Conservation (phyloP, 306 rosid species). For the Vigna mungo region DNA sequence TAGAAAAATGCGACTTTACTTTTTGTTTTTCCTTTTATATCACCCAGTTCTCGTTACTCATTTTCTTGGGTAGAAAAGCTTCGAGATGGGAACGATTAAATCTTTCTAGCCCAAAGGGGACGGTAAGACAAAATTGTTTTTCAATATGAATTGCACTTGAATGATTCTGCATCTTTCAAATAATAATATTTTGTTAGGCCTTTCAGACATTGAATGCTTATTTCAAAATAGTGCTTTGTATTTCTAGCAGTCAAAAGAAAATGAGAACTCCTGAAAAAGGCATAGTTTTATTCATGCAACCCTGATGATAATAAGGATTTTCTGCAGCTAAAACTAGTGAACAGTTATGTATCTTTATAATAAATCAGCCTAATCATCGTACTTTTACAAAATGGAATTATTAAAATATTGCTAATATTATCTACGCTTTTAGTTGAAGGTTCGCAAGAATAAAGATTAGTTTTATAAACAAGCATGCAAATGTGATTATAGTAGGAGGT, state of each 20-base stretch:
- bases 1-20: too few relatives aligned
- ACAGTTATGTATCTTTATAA: not conserved
- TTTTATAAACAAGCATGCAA: not conserved
- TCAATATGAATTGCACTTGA: too few relatives aligned
- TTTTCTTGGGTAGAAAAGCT: not conserved
- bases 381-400: not conserved
- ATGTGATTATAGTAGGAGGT: not conserved
- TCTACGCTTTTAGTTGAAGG: not conserved
- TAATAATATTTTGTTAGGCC: too few relatives aligned
- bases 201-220: too few relatives aligned
- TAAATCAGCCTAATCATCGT: not conserved
- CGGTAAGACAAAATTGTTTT: too few relatives aligned
- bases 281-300: not conserved
- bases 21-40: not conserved
- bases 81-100: not conserved
- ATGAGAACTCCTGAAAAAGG: not conserved
- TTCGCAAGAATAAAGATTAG: not conserved
- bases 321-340: too few relatives aligned
- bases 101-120: not conserved
- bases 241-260: not conserved
- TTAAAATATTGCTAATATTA: not conserved
- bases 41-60: not conserved
- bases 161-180: too few relatives aligned
- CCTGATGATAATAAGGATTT: too few relatives aligned
- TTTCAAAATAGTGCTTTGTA: not conserved